A percentile compares a stretch with the other conserved stretches of the same genome.
phyloP scores from a whole-genome alignment of 2,329 filamentous ascomycete species.

The Cytospora piceae region DNA sequence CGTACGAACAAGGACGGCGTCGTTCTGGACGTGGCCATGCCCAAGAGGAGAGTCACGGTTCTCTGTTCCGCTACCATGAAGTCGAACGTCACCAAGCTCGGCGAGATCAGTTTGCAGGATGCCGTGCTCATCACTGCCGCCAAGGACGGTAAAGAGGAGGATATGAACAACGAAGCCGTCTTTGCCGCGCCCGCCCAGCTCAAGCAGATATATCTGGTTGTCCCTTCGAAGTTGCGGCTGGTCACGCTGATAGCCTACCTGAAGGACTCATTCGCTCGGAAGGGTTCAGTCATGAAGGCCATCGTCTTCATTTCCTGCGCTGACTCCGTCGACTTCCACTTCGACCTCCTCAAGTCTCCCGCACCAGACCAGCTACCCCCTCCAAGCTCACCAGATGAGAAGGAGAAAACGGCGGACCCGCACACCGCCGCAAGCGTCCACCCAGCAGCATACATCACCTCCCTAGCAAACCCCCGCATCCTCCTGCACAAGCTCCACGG shows the following conservation, averaged over 20 bases:
- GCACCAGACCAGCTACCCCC: conserved; percentile 38
- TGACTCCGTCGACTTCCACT: conserved; percentile 96
- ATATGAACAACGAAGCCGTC: conserved; percentile 52
- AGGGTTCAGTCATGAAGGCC: conserved; percentile 92
- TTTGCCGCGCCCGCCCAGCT: conserved; percentile 90
- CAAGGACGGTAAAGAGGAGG: conserved; percentile 53
- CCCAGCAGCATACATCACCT: conserved; percentile 72
- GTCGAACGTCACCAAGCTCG: conserved; percentile 91
- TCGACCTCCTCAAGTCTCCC: conserved; percentile 70
- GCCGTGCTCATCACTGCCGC: conserved; percentile 81
- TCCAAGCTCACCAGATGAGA: conserved; percentile 32
- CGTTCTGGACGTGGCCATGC: conserved; percentile 65
- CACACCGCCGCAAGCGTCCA: conserved; percentile 54
- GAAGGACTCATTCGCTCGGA: conserved; percentile 84
- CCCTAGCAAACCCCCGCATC: conserved; percentile 72
- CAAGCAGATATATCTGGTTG: conserved; percentile 87
- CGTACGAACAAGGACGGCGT: conserved; percentile 63
- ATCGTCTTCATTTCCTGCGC: conserved; percentile 97
- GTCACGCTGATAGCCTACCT: conserved; percentile 85
- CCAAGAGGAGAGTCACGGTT: conserved; percentile 79
- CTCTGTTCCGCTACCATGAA: conserved; percentile 98
- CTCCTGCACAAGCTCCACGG: conserved; percentile 86
- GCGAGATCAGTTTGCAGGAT: conserved; percentile 93
- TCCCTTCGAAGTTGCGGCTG: conserved; percentile 86
- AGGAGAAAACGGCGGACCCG: conserved; percentile 37